phyloP scores from a whole-genome alignment of 345 rosid species.

The Sisymbrium irio region DNA sequence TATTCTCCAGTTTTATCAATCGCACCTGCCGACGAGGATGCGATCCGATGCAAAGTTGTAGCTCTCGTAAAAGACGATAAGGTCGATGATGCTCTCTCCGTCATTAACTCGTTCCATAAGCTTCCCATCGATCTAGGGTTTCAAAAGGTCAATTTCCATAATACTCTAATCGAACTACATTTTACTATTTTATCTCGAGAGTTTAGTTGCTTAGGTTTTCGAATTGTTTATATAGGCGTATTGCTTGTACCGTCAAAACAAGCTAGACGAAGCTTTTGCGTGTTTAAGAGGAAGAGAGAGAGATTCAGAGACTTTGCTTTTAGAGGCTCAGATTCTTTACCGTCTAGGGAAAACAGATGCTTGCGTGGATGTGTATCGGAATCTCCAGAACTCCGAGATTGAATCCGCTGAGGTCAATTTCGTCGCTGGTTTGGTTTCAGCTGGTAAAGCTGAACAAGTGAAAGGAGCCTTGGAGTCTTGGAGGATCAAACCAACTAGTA shows the following conservation, averaged over 20 bases:
- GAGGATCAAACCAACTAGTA: slow-evolving; percentile 67
- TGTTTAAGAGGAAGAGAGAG: slow-evolving; percentile 53
- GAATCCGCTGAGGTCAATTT: slow-evolving; percentile 65
- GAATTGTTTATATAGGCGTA: slow-evolving; percentile 58
- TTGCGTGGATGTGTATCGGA: slow-evolving; percentile 62
- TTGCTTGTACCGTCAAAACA: slow-evolving; percentile 89
- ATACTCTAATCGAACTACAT: background rate
- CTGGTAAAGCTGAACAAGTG: slow-evolving; percentile 77
- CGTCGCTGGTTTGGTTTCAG: slow-evolving; percentile 71
- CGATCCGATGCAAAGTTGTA: slow-evolving; percentile 81
- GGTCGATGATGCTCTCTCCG: slow-evolving; percentile 63
- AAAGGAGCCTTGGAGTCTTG: slow-evolving; percentile 58
- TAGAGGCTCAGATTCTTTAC: slow-evolving; percentile 84
- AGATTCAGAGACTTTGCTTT: slow-evolving; percentile 51
- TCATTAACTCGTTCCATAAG: slow-evolving; percentile 48
- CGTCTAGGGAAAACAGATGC: slow-evolving; percentile 76
- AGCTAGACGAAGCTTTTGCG: slow-evolving; percentile 68
- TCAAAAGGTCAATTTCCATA: slow-evolving; percentile 47
- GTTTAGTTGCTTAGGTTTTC: background rate
- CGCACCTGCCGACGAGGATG: slow-evolving; percentile 80
- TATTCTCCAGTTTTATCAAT: slow-evolving; percentile 57
- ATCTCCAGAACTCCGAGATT: slow-evolving; percentile 54
- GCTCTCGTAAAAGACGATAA: slow-evolving; percentile 69
- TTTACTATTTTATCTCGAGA: background rate
- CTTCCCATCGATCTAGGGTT: slow-evolving; percentile 56